A percentile compares a stretch with the other conserved stretches of the same genome.
Evolutionary conservation across 148 eudicot genomes (phyloP).

Genomic region (Salicornia ramosissima): DNA sequence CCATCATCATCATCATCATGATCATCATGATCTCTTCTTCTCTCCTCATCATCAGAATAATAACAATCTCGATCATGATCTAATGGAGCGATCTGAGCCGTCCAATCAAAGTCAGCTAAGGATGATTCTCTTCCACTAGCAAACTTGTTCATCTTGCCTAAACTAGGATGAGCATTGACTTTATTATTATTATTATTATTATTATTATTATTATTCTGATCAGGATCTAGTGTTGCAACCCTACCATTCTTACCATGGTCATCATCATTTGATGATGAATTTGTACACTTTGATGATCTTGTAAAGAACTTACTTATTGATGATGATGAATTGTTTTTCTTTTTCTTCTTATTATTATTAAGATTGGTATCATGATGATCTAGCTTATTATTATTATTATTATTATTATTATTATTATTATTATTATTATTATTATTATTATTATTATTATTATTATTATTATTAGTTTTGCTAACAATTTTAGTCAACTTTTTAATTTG

Average conservation of each 20-base stretch:
- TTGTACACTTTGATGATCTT: conserved; percentile 5
- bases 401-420: too few species aligned
- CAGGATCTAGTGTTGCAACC: conserved; percentile 1
- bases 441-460: not conserved
- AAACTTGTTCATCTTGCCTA: conserved; percentile 62
- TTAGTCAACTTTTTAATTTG: conserved; percentile 21
- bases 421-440: not conserved
- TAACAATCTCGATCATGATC: conserved; percentile 32
- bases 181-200: too few species aligned
- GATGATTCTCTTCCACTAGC: conserved; percentile 71
- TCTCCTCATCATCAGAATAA: conserved; percentile 52
- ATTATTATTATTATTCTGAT: too few species aligned
- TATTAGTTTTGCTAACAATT: not conserved
- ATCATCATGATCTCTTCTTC: conserved; percentile 9
- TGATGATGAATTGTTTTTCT: not conserved
- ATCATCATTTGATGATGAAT: not conserved
- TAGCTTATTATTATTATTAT: not conserved
- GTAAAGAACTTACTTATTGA: conserved; percentile 12
- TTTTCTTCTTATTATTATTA: not conserved
- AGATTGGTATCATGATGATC: too few species aligned
- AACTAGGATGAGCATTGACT: conserved; percentile 28
- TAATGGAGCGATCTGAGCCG: conserved; percentile 42
- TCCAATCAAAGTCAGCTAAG: conserved; percentile 61
- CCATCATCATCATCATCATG: conserved; percentile 34
- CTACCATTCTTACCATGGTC: conserved; percentile 9